Evolutionary conservation across 129 eudicot genomes (phyloP).

Genomic region (Flaveria ramosissima): DNA sequence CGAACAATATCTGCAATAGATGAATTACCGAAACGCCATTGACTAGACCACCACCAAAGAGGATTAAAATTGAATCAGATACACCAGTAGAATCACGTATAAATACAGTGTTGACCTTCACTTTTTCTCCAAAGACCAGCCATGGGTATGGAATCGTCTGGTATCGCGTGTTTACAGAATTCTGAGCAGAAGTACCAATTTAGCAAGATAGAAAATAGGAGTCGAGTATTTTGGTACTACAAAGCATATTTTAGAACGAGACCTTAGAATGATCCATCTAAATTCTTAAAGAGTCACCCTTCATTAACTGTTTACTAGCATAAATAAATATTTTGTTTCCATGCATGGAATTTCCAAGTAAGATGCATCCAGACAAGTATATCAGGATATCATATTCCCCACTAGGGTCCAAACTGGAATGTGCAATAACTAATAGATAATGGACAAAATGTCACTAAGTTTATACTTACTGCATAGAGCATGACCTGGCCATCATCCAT

Average conservation of each 20-base stretch:
- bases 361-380: neutral
- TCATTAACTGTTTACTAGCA: constrained; percentile 2
- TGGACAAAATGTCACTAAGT: constrained; percentile 19
- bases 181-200: constrained; percentile 47
- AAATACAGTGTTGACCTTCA: constrained; percentile 82
- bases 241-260: neutral
- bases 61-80: constrained; percentile 88
- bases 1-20: neutral
- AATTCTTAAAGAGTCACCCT: neutral
- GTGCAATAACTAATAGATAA: neutral
- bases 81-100: constrained; percentile 98
- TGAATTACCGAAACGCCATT: constrained; percentile 68
- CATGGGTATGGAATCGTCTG: constrained; percentile 93
- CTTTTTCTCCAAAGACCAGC: constrained; percentile 97
- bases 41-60: constrained; percentile 82
- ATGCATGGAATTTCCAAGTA: neutral
- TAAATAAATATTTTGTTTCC: constrained; percentile 2
- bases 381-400: neutral
- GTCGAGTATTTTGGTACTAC: constrained; percentile 1
- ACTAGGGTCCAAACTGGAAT: neutral
- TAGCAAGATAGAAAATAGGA: neutral
- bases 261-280: neutral
- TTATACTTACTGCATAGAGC: constrained; percentile 77
- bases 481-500: constrained; percentile 98
- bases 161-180: constrained; percentile 95